These are phyloP conservation scores for Eucalyptus fibrosa DNA, from an alignment of 345 rosid species.

Conservation along the genomic window DNA sequence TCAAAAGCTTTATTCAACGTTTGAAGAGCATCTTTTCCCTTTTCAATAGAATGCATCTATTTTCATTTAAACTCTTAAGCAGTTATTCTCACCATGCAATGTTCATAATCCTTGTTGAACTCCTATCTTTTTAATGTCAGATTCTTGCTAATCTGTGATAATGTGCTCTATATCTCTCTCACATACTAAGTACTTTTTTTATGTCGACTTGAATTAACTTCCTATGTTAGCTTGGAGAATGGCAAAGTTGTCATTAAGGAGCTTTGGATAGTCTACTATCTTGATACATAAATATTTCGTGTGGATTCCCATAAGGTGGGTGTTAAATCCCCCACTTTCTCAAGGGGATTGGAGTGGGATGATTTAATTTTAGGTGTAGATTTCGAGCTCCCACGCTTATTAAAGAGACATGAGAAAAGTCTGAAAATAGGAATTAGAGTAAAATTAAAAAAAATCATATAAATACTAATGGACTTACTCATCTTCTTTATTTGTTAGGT, in stretches of 20 bases:
- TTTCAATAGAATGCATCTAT: background rate
- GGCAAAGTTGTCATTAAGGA: constrained; percentile 39
- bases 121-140: background rate
- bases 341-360: too few species aligned
- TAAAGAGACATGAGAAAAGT: too few species aligned
- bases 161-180: background rate
- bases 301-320: too few species aligned
- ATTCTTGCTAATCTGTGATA: background rate
- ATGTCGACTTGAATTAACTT: constrained; percentile 28
- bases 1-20: background rate
- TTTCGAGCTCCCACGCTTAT: too few species aligned
- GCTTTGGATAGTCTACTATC: constrained; percentile 62
- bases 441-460: too few species aligned
- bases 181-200: background rate
- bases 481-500: too few species aligned
- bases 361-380: too few species aligned
- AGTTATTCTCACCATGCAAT: background rate
- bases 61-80: too few species aligned
- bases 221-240: constrained; percentile 36
- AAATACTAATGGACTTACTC: too few species aligned
- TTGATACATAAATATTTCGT: background rate
- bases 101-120: background rate
- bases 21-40: background rate
- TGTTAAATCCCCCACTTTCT: too few species aligned
- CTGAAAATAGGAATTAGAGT: too few species aligned